Evolutionary conservation across 257 asterid genomes (phyloP).

Genomic region (Haberlea rhodopensis): DNA sequence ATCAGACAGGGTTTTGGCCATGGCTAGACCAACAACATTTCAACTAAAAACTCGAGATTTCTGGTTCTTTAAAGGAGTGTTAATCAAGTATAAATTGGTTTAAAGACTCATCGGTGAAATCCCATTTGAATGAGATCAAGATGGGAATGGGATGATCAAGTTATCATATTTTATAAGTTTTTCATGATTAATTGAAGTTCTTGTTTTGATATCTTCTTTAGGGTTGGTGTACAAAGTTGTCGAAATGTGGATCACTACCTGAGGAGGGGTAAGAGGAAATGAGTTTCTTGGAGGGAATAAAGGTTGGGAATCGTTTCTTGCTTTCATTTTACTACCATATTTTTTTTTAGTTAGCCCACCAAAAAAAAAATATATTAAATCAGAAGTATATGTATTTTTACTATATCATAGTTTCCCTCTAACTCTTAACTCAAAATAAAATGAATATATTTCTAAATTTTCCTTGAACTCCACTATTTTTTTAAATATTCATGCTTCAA

Average conservation of each 20-base stretch:
- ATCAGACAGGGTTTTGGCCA: conserved; percentile 92
- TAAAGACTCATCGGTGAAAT: neutral
- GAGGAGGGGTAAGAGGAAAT: too few species aligned
- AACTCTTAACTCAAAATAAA: too few species aligned
- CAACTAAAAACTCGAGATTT: conserved; percentile 35
- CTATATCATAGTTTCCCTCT: neutral
- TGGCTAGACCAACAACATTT: conserved; percentile 89
- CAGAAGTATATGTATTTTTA: too few species aligned
- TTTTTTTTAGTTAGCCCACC: too few species aligned
- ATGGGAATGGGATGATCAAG: neutral
- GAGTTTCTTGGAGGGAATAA: too few species aligned
- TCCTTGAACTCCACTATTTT: too few species aligned
- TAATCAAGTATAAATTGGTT: neutral
- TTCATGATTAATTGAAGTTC: neutral
- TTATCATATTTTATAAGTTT: neutral
- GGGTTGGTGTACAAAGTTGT: too few species aligned
- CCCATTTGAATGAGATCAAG: neutral
- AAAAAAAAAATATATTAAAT: too few species aligned
- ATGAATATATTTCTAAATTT: neutral
- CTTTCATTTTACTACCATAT: too few species aligned
- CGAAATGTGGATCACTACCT: too few species aligned
- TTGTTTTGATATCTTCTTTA: neutral
- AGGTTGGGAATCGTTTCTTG: too few species aligned
- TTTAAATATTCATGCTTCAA: too few species aligned
- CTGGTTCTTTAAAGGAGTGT: neutral